Conservation (phyloP, 257 asterid genomes). For the Petrea volubilis region DNA sequence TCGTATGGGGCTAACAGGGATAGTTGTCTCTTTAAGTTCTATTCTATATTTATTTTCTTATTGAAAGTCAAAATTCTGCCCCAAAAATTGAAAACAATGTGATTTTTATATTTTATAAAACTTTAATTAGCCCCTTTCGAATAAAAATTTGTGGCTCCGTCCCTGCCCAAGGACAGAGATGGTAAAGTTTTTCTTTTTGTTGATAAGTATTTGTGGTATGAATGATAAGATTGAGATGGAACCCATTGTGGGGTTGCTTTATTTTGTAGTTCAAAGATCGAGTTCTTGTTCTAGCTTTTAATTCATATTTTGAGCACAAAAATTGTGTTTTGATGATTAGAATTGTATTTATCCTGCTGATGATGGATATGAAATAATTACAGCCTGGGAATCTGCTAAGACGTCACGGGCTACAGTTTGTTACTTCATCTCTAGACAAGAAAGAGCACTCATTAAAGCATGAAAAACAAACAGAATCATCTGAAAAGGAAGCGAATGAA, state of each 20-base stretch:
- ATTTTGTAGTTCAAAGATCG: neutral
- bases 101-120: too few relatives aligned
- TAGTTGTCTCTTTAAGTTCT: too few relatives aligned
- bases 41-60: too few relatives aligned
- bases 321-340: neutral
- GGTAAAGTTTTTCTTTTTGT: too few relatives aligned
- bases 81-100: too few relatives aligned
- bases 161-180: too few relatives aligned
- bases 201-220: too few relatives aligned
- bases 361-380: conserved; percentile 5
- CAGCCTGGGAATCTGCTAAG: conserved; percentile 68
- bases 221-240: too few relatives aligned
- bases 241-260: neutral
- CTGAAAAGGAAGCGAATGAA: conserved; percentile 10
- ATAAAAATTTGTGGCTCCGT: too few relatives aligned
- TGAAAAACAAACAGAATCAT: conserved; percentile 43
- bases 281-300: neutral
- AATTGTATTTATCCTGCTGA: neutral
- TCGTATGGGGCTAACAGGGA: too few relatives aligned
- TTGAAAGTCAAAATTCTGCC: too few relatives aligned
- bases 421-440: conserved; percentile 76
- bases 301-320: neutral
- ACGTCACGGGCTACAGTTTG: conserved; percentile 43
- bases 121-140: too few relatives aligned
- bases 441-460: conserved; percentile 50